A percentile compares a stretch with the other conserved stretches of the same genome.
Conservation (phyloP, 768 basidiomycete species). For the Artomyces pyxidatus region DNA sequence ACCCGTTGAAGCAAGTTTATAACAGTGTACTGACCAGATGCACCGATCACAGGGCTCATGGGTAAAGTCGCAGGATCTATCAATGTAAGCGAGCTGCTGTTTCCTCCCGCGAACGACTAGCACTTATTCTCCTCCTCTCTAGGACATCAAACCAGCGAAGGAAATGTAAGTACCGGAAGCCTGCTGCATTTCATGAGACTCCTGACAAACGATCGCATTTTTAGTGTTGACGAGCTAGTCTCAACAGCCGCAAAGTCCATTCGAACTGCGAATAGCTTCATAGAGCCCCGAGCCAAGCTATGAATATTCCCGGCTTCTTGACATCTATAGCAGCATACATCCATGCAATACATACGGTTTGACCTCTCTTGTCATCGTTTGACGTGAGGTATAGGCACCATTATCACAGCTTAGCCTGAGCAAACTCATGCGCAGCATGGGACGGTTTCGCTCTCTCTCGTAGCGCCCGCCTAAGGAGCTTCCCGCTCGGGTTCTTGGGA, state of each 20-base stretch:
- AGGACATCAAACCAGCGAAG: slow-evolving; percentile 81
- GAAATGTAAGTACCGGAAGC: slow-evolving; percentile 51
- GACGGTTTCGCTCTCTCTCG: slow-evolving; percentile 20
- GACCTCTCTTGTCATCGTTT: too few relatives aligned
- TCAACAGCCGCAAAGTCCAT: slow-evolving; percentile 56
- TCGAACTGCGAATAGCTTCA: slow-evolving; percentile 32
- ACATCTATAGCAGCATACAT: too few relatives aligned
- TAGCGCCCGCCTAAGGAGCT: slow-evolving; percentile 22
- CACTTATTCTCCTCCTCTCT: slow-evolving; percentile 6
- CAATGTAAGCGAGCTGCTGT: slow-evolving; percentile 31
- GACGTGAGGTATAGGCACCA: too few relatives aligned
- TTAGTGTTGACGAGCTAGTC: slow-evolving; percentile 77
- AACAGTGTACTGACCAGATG: neutral
- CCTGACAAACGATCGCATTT: slow-evolving; percentile 5
- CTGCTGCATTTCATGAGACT: neutral
- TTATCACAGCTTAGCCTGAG: too few relatives aligned
- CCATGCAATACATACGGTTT: too few relatives aligned
- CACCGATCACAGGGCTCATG: slow-evolving; percentile 53
- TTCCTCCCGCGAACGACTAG: neutral
- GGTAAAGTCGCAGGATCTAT: slow-evolving; percentile 71
- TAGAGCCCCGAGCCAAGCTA: slow-evolving; percentile 43
- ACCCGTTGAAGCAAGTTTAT: neutral
- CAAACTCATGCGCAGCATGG: too few relatives aligned
- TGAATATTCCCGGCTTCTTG: too few relatives aligned
- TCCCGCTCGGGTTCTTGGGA: slow-evolving; percentile 26